Conservation (phyloP, 805 yeast genomes). For the Kregervanrija delftensis region DNA sequence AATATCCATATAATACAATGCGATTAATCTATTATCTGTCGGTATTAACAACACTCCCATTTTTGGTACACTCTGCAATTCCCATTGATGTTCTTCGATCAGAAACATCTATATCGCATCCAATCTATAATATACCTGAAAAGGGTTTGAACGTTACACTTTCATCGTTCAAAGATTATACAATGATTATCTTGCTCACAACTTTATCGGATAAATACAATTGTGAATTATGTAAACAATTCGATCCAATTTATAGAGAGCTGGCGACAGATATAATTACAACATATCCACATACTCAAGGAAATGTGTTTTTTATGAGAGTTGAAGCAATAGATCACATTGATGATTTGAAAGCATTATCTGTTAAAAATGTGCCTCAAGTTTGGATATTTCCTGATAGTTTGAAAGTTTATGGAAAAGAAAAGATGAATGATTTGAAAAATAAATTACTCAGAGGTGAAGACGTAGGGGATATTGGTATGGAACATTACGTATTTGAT, state of each 20-base stretch:
- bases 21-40: too few species aligned
- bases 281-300: constrained; percentile 35
- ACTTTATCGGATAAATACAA: constrained; percentile 35
- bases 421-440: constrained; percentile 1
- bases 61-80: neutral
- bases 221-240: constrained; percentile 41
- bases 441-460: constrained; percentile 3
- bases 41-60: neutral
- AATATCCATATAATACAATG: too few species aligned
- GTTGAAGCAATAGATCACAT: constrained; percentile 45
- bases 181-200: constrained; percentile 45
- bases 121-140: constrained; percentile 26
- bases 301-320: constrained; percentile 37
- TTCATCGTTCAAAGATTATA: constrained; percentile 46
- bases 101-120: neutral
- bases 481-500: constrained; percentile 12
- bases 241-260: constrained; percentile 33
- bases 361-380: constrained; percentile 51
- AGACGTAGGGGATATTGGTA: constrained; percentile 4
- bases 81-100: constrained; percentile 2
- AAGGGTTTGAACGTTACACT: constrained; percentile 34
- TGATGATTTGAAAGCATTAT: constrained; percentile 33
- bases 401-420: constrained; percentile 6
- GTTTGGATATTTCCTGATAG: constrained; percentile 53
- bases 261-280: constrained; percentile 38